Evolutionary conservation across 1,284 basidiomycete genomes (phyloP), one percentile per base, ranked within the genome.

Genomic region (Leccinum griseonigrum): DNA sequence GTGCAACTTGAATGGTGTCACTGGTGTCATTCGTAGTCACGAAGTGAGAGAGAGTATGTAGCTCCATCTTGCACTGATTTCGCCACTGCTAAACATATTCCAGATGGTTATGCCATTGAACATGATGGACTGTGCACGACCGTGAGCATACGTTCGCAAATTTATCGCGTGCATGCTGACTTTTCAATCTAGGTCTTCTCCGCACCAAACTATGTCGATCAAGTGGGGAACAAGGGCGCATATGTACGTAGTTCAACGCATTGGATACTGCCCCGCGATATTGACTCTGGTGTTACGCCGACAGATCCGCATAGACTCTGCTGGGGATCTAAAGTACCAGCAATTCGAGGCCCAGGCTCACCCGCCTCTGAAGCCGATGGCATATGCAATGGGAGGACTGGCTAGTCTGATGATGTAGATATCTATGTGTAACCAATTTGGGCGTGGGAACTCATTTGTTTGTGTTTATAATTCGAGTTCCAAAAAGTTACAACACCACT

Each of bases 21-120:
- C 94, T 32, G 94, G 94, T 4, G 84, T 99, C 57, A 90, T 99
- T 69, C 90, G 97, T 58, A 95, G 93, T 68, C 97, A 99, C 76
- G 97, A 99, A 84, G 97, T 99, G 52, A 88, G 97, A 61, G 94
- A 97, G 82, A 89, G 91, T 90, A 68, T 60, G 82, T 61, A 51
- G 57, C 43, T 51, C 60, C 43, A 53, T 51, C 58, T 11, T 54
- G 57, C 18, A 6, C 3, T 52, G 29, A 54, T 46, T 14, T 57
- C n/a, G 18, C 55, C 22, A 13, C 26, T 55, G 31, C 57, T 67
- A 14, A 64, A 53, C 22, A 46, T 54, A 6, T 63, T 36, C 52
- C 61, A 92, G 91, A 88, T 67, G 91, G 94, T 22, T 97, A 95
- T 75, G 87, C 92, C 63, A 83, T 96, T 60, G 95, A 97, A 73